Base-by-base conservation (phyloP, 805 yeast species). In the Tetrapisispora iriomotensis region DNA sequence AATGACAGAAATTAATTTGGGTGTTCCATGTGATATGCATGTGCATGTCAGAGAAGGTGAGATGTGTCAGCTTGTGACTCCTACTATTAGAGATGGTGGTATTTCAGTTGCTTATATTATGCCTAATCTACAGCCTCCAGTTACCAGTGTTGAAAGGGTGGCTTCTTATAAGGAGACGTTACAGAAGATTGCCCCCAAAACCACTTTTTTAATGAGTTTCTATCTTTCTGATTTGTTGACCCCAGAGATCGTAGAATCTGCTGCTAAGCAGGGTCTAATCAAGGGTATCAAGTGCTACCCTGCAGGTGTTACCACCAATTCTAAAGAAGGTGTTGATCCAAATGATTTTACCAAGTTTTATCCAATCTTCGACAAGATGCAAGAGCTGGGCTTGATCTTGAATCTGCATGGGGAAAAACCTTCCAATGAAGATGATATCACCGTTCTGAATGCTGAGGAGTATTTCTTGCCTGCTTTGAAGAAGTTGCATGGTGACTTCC, bases 241-340 rank as follows among this genome's bases (percentile, higher is more conserved):
- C 1, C 96, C 97, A 0, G 94, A 84, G 47, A 66, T 86, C 29
- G 79, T 92, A 41, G 77, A 74, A 39, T 73, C 76, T 45, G 97
- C 96, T 26, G 94, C 88, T 7, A 56, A 68, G 40, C 53, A 63
- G 14, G 79, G 79, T 1, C 77, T 76, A 28, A 77, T 90, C 40
- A 70, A 77, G 23, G 99, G 99, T 41, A 85, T 92, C 49, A 92
- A 92, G 61, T 87, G 95, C 59, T 92, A 92, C 60, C 99, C 99
- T 30, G 96, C 97, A 2, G 99, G 99, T 33, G 99, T 92, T 24
- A 92, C 99, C n/a, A 92, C 99, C 29, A 92, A 92, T 65, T 86
- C 96, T 8, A 62, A 74, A 36, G 83, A 80, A 3, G 98, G 98
- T 37, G 96, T 92, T 19, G 92, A 83, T 59, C 94, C 94, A 19